phyloP scores from a whole-genome alignment of 208 protist species.

The Trypanosoma rangeli region DNA sequence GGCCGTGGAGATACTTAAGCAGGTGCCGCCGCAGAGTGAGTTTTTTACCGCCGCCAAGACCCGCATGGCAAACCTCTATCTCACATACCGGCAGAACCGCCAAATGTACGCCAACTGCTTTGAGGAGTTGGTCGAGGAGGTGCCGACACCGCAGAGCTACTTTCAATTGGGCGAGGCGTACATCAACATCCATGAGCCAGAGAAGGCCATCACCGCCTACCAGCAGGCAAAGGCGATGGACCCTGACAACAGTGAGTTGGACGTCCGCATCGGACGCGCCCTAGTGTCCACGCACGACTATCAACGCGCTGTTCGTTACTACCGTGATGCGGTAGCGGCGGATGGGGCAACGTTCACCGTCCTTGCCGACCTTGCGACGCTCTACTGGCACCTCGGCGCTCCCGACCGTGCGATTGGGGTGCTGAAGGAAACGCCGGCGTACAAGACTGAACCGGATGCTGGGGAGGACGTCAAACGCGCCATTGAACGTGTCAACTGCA shows the following conservation, averaged over 20 bases:
- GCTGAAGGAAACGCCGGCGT: slow-evolving; percentile 56
- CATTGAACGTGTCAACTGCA: slow-evolving; percentile 84
- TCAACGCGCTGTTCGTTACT: slow-evolving; percentile 90
- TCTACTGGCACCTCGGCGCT: slow-evolving; percentile 87
- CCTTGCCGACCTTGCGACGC: slow-evolving; percentile 88
- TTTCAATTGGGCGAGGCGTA: slow-evolving; percentile 90
- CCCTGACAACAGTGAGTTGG: slow-evolving; percentile 78
- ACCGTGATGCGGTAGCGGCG: slow-evolving; percentile 72
- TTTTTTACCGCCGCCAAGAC: slow-evolving; percentile 82
- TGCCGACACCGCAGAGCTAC: slow-evolving; percentile 71
- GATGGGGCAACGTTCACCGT: slow-evolving; percentile 74
- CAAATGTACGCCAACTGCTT: slow-evolving; percentile 85
- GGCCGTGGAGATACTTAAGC: slow-evolving; percentile 71
- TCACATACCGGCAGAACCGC: slow-evolving; percentile 79
- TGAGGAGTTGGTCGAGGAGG: slow-evolving; percentile 87
- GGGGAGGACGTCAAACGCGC: slow-evolving; percentile 39
- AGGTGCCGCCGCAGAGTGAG: slow-evolving; percentile 63
- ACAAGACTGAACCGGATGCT: slow-evolving; percentile 31
- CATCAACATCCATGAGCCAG: slow-evolving; percentile 84
- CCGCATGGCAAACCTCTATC: slow-evolving; percentile 91
- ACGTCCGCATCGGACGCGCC: slow-evolving; percentile 91
- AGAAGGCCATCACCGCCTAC: slow-evolving; percentile 90
- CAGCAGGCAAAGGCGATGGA: slow-evolving; percentile 85
- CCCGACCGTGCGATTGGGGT: slow-evolving; percentile 56
- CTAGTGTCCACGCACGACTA: slow-evolving; percentile 95